Evolutionary conservation across 2,329 filamentous ascomycete genomes (phyloP).

Genomic region (Simplicillium sp.): DNA sequence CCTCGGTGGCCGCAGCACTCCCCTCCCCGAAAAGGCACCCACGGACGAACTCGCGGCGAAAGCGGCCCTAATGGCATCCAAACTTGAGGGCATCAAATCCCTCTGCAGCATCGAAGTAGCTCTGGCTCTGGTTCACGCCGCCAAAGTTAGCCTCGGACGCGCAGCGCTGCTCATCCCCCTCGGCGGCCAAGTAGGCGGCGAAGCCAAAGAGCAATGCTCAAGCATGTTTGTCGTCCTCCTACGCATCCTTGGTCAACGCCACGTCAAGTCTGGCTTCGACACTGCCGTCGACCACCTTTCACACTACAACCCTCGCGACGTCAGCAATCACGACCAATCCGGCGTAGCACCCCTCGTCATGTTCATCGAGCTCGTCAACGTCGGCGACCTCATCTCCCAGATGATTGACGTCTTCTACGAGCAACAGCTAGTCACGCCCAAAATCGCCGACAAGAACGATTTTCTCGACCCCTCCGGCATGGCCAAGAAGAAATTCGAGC

Average conservation of each 20-base stretch:
- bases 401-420: slow-evolving; percentile 99
- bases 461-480: slow-evolving; percentile 87
- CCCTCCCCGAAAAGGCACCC: slow-evolving; percentile 55
- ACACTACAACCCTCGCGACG: slow-evolving; percentile 81
- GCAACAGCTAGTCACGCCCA: slow-evolving; percentile 77
- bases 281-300: slow-evolving; percentile 87
- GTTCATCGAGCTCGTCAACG: slow-evolving; percentile 95
- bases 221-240: slow-evolving; percentile 80
- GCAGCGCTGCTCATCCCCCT: slow-evolving; percentile 74
- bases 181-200: slow-evolving; percentile 69
- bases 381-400: slow-evolving; percentile 93
- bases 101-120: slow-evolving; percentile 96
- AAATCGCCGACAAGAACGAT: slow-evolving; percentile 84
- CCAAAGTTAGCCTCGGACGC: slow-evolving; percentile 80
- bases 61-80: slow-evolving; percentile 92
- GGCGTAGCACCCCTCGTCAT: slow-evolving; percentile 88
- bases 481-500: slow-evolving; percentile 97
- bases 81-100: slow-evolving; percentile 87
- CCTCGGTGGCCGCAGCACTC: slow-evolving; percentile 24
- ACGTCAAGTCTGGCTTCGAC: slow-evolving; percentile 89
- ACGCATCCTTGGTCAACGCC: slow-evolving; percentile 72
- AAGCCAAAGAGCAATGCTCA: slow-evolving; percentile 81
- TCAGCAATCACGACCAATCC: slow-evolving; percentile 57
- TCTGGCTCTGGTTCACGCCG: slow-evolving; percentile 76
- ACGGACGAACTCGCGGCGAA: slow-evolving; percentile 92